Evolutionary conservation across 768 basidiomycete genomes (phyloP).

Genomic region (Phylloporus sp.): DNA sequence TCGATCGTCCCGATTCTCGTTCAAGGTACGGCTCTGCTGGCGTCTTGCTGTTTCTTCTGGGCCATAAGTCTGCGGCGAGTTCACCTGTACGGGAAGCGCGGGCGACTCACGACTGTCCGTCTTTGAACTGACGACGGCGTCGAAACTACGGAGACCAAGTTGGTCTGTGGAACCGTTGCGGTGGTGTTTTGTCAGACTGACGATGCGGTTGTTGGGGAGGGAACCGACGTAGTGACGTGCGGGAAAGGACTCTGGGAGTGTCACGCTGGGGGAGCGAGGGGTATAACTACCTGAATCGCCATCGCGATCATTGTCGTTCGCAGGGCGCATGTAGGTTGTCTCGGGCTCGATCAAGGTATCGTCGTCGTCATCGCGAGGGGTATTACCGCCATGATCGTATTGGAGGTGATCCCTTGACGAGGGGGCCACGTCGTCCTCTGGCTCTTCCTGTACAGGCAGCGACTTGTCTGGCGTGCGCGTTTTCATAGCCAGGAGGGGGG

Average conservation of each 20-base stretch:
- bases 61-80: slow-evolving; percentile 15
- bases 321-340: slow-evolving; percentile 31
- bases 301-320: slow-evolving; percentile 33
- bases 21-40: slow-evolving; percentile 19
- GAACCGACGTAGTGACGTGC: slow-evolving; percentile 29
- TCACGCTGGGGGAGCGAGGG: slow-evolving; percentile 60
- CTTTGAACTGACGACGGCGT: slow-evolving; percentile 51
- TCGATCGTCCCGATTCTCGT: slow-evolving; percentile 22
- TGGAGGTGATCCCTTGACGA: slow-evolving; percentile 33
- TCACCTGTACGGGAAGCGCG: slow-evolving; percentile 2
- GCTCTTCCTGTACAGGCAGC: slow-evolving; percentile 72
- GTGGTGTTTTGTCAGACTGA: slow-evolving; percentile 43
- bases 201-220: slow-evolving; percentile 26
- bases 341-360: slow-evolving; percentile 43
- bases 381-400: slow-evolving; percentile 33
- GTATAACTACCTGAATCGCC: slow-evolving; percentile 57
- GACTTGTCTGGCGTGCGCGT: slow-evolving; percentile 66
- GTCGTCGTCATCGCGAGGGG: slow-evolving; percentile 43
- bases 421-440: slow-evolving; percentile 53
- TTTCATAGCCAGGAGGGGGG: slow-evolving; percentile 48
- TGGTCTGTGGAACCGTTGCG: slow-evolving; percentile 60
- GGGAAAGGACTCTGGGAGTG: slow-evolving; percentile 47
- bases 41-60: slow-evolving; percentile 17
- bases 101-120: slow-evolving; percentile 32
- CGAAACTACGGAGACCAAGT: slow-evolving; percentile 54